Base-by-base conservation (phyloP, 345 rosid species). In the Durio zibethinus region DNA sequence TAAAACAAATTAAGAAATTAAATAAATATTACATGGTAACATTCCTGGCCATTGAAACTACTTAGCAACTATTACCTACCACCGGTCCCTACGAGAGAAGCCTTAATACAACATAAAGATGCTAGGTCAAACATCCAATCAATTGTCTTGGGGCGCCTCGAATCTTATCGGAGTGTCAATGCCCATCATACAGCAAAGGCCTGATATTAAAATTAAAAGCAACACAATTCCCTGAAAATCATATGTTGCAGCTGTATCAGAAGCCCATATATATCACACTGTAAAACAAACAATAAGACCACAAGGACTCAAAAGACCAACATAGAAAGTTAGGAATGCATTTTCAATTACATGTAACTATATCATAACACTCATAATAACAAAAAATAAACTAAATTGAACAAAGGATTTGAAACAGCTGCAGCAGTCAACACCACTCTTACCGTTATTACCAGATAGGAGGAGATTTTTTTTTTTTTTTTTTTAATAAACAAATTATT, bases 101-200 rank as follows among this genome's bases (percentile, higher is more conserved):
- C 76, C 63, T 64, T 21, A 12, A 62, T 20, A 31, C 52, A 74
- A 78, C 53, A 77, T 64, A 48, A 72, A 76, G 75, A 50, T 78
- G 31, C 12, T 38, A 38, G 29, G 56, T 72, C 43, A 80, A 73
- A 64, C 54, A 54, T 70, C 50, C 60, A 61, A 31, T 91, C 78
- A 96, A 75, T 97, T 89, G 42, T 92, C 99, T 79, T 93, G 97
- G 16, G 97, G 97, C n/a, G 91, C 82, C 91, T 96, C 97, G 80
- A 96, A 96, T 89, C 97, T 87, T 16, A 95, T 82, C 8, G 98
- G 99, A 2, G 98, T 92, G 78, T 93, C 98, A 70, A 96, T 96
- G 83, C 97, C 97, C 90, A 90, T 89, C 99, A 96, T 96, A 82
- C 97, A 93, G 85, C 98, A 89, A 66, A 96, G 97, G 74, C 99